phyloP scores from a whole-genome alignment of 768 basidiomycete species.

The Kwoniella shandongensis region DNA sequence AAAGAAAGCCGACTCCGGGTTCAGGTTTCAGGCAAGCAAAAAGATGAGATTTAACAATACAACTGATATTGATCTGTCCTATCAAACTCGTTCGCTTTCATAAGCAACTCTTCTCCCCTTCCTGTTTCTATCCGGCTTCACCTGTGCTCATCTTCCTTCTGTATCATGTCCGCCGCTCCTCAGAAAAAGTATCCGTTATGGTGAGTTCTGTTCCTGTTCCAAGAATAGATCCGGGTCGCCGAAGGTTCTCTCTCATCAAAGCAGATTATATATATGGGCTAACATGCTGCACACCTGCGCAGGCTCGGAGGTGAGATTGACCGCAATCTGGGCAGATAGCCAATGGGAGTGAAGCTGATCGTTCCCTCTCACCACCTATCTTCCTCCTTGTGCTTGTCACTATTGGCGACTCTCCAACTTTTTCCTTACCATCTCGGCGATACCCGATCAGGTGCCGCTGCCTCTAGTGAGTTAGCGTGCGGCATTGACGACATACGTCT shows the following conservation, averaged over 20 bases:
- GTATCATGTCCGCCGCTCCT: background rate
- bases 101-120: too few species aligned
- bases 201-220: constrained; percentile 22
- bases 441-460: constrained; percentile 38
- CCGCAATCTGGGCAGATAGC: too few species aligned
- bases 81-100: too few species aligned
- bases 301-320: constrained; percentile 29
- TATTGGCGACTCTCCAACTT: background rate
- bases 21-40: too few species aligned
- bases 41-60: too few species aligned
- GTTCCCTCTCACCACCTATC: background rate
- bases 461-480: constrained; percentile 41
- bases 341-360: background rate
- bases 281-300: background rate
- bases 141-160: background rate
- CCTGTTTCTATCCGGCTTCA: background rate
- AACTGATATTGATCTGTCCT: too few species aligned
- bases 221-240: background rate
- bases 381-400: background rate
- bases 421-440: constrained; percentile 7
- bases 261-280: too few species aligned
- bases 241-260: too few species aligned
- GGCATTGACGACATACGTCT: background rate
- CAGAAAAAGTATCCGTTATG: constrained; percentile 39
- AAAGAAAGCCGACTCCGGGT: too few species aligned